Percentiles rank a stretch among this genome's conserved stretches.
phyloP scores from a whole-genome alignment of 352 stramenopile species.

The Globisporangium radiosum region DNA sequence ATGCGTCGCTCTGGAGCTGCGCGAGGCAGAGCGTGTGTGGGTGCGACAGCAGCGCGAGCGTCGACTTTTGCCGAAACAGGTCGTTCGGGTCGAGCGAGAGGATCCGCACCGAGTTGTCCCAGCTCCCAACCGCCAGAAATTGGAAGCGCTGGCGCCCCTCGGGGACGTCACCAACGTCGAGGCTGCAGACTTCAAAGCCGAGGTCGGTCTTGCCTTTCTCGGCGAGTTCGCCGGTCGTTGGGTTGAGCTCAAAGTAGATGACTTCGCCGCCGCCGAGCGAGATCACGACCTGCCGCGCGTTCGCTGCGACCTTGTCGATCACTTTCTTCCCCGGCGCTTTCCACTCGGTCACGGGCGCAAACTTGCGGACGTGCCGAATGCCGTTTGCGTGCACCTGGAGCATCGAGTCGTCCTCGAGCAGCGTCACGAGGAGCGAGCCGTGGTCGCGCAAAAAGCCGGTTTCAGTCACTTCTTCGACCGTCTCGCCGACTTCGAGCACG shows the following conservation, averaged over 20 bases:
- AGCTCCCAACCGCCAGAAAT: conserved; percentile 95
- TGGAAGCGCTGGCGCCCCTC: conserved; percentile 90
- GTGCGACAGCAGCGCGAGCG: conserved; percentile 73
- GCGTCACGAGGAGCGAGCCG: conserved; percentile 92
- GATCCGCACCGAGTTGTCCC: conserved; percentile 90
- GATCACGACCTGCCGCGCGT: conserved; percentile 96
- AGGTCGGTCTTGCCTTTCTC: conserved; percentile 93
- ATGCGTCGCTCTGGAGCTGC: conserved; percentile 70
- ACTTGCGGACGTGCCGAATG: conserved; percentile 94
- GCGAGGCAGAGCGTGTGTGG: conserved; percentile 78
- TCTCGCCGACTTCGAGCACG: conserved; percentile 96
- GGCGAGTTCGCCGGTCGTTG: conserved; percentile 83
- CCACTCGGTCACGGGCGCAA: conserved; percentile 94
- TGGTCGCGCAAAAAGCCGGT: conserved; percentile 93
- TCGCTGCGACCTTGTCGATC: conserved; percentile 96
- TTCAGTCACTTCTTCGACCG: conserved; percentile 96
- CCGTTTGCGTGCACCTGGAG: conserved; percentile 95
- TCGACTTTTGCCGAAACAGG: conserved; percentile 84
- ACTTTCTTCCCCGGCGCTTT: conserved; percentile 96
- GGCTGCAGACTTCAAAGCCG: conserved; percentile 94
- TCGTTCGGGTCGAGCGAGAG: conserved; percentile 93
- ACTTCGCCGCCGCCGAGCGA: conserved; percentile 93
- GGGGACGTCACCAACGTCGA: conserved; percentile 96
- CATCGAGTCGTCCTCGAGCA: conserved; percentile 94
- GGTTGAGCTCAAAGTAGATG: conserved; percentile 98